Evolutionary conservation across 129 eudicot genomes (phyloP).

Genomic region (Logfia minima): DNA sequence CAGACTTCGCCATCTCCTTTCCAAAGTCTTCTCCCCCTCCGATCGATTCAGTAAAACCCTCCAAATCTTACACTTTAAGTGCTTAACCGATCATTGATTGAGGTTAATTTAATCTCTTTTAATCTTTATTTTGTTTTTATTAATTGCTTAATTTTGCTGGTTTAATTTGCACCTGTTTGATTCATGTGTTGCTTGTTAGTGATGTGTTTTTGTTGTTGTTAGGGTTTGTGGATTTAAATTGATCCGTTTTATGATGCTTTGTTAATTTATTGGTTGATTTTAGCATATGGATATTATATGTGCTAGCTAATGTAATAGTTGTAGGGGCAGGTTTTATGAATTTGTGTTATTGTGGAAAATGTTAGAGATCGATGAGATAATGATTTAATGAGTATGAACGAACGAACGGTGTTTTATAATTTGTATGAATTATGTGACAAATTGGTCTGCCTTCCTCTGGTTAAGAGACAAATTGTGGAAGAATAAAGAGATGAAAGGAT

Average conservation of each 20-base stretch:
- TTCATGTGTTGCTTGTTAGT: conserved; percentile 7
- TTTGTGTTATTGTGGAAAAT: not conserved
- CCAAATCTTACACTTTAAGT: conserved; percentile 17
- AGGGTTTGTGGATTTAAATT: conserved; percentile 20
- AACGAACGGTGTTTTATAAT: not conserved
- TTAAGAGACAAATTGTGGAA: not conserved
- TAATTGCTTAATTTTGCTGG: not conserved
- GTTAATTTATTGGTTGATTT: conserved; percentile 8
- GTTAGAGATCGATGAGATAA: not conserved
- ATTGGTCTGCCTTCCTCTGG: not conserved
- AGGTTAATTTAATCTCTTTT: conserved; percentile 26
- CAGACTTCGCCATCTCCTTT: conserved; percentile 25
- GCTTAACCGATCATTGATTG: conserved; percentile 9
- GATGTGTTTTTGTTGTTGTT: conserved; percentile 9
- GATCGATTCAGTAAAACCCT: conserved; percentile 30
- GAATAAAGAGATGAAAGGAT: not conserved
- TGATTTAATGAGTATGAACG: not conserved
- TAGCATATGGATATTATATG: not conserved
- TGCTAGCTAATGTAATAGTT: not conserved
- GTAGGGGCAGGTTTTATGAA: not conserved
- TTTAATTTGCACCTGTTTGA: not conserved
- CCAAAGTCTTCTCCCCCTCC: conserved; percentile 33
- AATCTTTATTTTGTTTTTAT: not conserved
- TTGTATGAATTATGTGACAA: not conserved
- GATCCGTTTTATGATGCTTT: conserved; percentile 5